A percentile compares a stretch with the other conserved stretches of the same genome.
phyloP scores from a whole-genome alignment of 108 stramenopile genomes.

The Discostella stelligeroides region DNA sequence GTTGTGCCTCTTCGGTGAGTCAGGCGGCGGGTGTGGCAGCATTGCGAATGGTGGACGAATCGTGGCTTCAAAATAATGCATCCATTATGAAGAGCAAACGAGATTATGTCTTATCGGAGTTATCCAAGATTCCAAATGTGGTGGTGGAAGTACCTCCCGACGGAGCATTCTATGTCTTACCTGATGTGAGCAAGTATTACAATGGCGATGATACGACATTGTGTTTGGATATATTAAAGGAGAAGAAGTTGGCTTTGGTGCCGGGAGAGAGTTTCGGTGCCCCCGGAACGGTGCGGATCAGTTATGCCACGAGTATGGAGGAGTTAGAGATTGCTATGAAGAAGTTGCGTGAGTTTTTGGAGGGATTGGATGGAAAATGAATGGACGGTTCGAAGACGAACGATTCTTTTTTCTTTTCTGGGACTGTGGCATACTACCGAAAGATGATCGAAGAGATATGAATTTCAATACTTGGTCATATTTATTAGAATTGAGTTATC shows the following conservation, averaged over 20 bases:
- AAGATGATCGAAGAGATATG: too few species aligned
- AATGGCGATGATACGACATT: constrained; percentile 82
- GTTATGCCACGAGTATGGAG: constrained; percentile 94
- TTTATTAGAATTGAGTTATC: too few species aligned
- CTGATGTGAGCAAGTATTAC: constrained; percentile 85
- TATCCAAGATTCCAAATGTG: constrained; percentile 75
- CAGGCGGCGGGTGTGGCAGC: constrained; percentile 95
- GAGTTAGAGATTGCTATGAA: constrained; percentile 83
- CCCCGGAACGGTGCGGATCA: constrained; percentile 90
- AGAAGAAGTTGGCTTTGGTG: constrained; percentile 90
- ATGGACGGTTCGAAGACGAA: too few species aligned
- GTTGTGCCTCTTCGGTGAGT: constrained; percentile 89
- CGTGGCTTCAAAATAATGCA: constrained; percentile 71
- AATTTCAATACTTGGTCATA: too few species aligned
- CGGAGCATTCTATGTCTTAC: constrained; percentile 96
- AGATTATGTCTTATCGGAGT: constrained; percentile 79
- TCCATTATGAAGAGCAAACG: constrained; percentile 80
- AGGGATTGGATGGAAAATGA: constrained; percentile 10
- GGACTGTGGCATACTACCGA: too few species aligned
- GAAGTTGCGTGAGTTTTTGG: constrained; percentile 70
- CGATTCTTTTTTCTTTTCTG: too few species aligned
- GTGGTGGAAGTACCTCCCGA: constrained; percentile 68
- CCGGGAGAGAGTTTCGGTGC: constrained; percentile 95
- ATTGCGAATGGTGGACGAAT: constrained; percentile 69
- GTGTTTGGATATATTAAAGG: constrained; percentile 87